phyloP scores from a whole-genome alignment of 768 basidiomycete genomes.

The Thelephora ganbajun region DNA sequence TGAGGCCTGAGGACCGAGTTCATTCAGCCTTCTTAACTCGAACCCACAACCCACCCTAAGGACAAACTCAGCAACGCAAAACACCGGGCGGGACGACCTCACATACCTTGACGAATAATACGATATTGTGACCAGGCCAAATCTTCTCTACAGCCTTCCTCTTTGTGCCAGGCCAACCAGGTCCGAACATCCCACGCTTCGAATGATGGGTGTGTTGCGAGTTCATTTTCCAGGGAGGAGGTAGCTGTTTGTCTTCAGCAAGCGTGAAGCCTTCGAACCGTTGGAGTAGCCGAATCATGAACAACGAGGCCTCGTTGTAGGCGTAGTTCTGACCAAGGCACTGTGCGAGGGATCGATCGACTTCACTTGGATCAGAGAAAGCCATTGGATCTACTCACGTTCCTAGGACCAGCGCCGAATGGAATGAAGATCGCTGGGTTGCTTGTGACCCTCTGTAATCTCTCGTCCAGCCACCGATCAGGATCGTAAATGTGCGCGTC shows the following conservation, averaged over 20 bases:
- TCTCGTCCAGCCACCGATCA: conserved; percentile 57
- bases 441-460: conserved; percentile 32
- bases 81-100: neutral
- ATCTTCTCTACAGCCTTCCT: conserved; percentile 41
- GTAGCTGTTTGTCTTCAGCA: conserved; percentile 46
- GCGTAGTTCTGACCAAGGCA: conserved; percentile 66
- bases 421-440: conserved; percentile 63
- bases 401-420: conserved; percentile 58
- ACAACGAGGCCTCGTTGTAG: conserved; percentile 60
- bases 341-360: conserved; percentile 17
- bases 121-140: conserved; percentile 50
- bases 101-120: conserved; percentile 48
- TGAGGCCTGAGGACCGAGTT: too few relatives aligned
- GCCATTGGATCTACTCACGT: conserved; percentile 18
- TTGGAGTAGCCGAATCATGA: conserved; percentile 55
- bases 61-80: too few relatives aligned
- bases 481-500: conserved; percentile 69
- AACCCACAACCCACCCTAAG: too few relatives aligned
- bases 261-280: conserved; percentile 46
- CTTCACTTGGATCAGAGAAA: neutral
- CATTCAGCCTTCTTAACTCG: too few relatives aligned
- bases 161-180: conserved; percentile 12
- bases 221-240: conserved; percentile 31
- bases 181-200: too few relatives aligned
- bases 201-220: too few relatives aligned